Conservation (phyloP, 345 rosid genomes). For the Acer saccharum region DNA sequence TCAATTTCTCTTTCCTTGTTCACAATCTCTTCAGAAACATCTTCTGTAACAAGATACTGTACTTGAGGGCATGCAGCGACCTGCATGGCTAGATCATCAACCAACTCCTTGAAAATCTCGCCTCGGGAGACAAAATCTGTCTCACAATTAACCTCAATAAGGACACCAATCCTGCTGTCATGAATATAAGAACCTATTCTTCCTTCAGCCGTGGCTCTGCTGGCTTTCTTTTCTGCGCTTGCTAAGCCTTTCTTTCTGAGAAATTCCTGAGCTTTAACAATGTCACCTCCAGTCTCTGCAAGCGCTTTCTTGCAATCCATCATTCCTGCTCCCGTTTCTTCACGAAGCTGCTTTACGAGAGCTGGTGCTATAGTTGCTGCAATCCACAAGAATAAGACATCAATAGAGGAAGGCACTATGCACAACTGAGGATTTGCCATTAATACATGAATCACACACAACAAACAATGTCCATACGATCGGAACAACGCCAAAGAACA, state of each 20-base stretch:
- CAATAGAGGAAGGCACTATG: constrained; percentile 2
- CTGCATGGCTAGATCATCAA: constrained; percentile 95
- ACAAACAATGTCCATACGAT: background rate
- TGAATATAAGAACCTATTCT: constrained; percentile 94
- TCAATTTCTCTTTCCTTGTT: constrained; percentile 88
- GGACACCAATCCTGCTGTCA: constrained; percentile 92
- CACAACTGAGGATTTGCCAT: background rate
- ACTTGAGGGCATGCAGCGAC: constrained; percentile 97
- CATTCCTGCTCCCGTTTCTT: constrained; percentile 98
- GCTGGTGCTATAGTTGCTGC: constrained; percentile 71
- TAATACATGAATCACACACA: background rate
- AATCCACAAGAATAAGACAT: constrained; percentile 20
- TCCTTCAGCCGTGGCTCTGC: constrained; percentile 92
- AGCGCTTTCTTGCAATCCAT: constrained; percentile 98
- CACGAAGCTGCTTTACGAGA: constrained; percentile 94
- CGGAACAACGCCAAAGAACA: background rate
- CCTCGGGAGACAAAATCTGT: constrained; percentile 98
- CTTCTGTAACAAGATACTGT: constrained; percentile 76
- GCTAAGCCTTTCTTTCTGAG: constrained; percentile 95
- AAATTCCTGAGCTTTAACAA: constrained; percentile 86
- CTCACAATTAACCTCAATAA: constrained; percentile 91
- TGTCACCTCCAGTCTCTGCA: constrained; percentile 75
- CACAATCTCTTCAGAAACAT: constrained; percentile 76
- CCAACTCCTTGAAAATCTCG: constrained; percentile 89
- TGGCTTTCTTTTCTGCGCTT: constrained; percentile 93